Base-by-base conservation (phyloP, 2,329 filamentous ascomycete genomes). In the Capronia coronata region DNA sequence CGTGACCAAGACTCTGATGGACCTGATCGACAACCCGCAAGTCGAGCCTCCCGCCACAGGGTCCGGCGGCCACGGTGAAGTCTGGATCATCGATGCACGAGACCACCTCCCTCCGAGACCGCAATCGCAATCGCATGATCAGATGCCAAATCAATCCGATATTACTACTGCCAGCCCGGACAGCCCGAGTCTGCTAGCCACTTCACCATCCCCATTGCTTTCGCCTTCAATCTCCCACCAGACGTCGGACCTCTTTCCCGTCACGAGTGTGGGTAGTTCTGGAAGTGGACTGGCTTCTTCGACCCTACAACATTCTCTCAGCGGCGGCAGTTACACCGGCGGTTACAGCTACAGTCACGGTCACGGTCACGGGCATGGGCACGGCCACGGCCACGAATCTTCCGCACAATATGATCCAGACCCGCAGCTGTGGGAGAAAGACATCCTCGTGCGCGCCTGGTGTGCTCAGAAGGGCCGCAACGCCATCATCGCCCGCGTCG, bases 391-490 rank as follows among this genome's bases (percentile, higher is more conserved):
- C 19, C 16, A 41, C 21, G 38, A 41, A 3, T 41, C 21, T 19
- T 22, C 14, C n/a, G n/a, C n/a, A n/a, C n/a, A n/a, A 39, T 16
- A 5, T 54, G 43, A 14, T 21, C 49, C 50, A 37, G 46, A 62
- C 35, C 49, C 58, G 27, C 55, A 58, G 34, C 51, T 59, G 1
- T 46, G 58, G 46, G 61, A 64, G 11, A 67, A 65, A 51, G 70
- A 72, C 54, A 63, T 66, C 0, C 67, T 71, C 46, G 69, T 63
- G 5, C 64, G 70, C 18, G 68, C 70, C 2, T 73, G 70, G 70
- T 72, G 70, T 54, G 65, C 69, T 8, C 64, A 68, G 27, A 63
- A 67, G 25, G 71, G 68, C 10, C 63, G 62, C 34, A 61, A 69
- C 59, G 69, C 70, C 2, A 60, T 73, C 23, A 64, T 73, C 46